Percentiles rank a stretch among this genome's conserved stretches.
phyloP scores from a whole-genome alignment of 2,329 filamentous ascomycete species.

The Epichloe amarillans region DNA sequence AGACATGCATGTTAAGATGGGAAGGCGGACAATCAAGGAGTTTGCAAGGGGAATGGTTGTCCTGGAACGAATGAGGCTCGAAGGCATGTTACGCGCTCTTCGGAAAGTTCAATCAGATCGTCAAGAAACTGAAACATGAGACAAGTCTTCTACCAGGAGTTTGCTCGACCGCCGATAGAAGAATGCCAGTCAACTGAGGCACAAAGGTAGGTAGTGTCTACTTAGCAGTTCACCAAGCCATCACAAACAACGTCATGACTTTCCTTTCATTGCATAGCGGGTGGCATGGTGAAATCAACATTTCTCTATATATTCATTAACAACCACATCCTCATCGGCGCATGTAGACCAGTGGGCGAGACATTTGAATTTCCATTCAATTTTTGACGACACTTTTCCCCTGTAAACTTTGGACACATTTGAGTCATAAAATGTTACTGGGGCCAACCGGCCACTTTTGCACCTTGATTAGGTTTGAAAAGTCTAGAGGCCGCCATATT shows the following conservation, averaged over 20 bases:
- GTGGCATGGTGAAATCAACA: background rate
- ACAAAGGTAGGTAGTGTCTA: too few relatives aligned
- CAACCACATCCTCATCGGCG: too few relatives aligned
- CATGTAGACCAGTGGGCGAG: too few relatives aligned
- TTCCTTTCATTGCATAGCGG: background rate
- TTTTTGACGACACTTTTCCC: background rate
- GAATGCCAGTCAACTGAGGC: too few relatives aligned
- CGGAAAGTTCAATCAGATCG: constrained; percentile 35
- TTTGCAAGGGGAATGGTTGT: constrained; percentile 70
- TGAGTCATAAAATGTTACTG: background rate
- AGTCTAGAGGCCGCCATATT: constrained; percentile 30
- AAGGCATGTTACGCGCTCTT: constrained; percentile 68
- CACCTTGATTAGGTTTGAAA: background rate
- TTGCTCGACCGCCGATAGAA: too few relatives aligned
- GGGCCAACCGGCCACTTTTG: background rate
- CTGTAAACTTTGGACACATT: background rate
- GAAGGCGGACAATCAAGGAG: constrained; percentile 58
- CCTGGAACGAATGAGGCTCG: constrained; percentile 63
- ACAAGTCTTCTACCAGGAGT: too few relatives aligned
- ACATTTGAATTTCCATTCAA: background rate
- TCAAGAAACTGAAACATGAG: too few relatives aligned
- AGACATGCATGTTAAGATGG: constrained; percentile 70
- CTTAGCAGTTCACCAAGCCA: too few relatives aligned
- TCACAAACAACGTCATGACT: too few relatives aligned
- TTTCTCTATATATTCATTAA: background rate